Conservation (phyloP, 2,329 filamentous ascomycete genomes). For the Colletotrichum sp. region DNA sequence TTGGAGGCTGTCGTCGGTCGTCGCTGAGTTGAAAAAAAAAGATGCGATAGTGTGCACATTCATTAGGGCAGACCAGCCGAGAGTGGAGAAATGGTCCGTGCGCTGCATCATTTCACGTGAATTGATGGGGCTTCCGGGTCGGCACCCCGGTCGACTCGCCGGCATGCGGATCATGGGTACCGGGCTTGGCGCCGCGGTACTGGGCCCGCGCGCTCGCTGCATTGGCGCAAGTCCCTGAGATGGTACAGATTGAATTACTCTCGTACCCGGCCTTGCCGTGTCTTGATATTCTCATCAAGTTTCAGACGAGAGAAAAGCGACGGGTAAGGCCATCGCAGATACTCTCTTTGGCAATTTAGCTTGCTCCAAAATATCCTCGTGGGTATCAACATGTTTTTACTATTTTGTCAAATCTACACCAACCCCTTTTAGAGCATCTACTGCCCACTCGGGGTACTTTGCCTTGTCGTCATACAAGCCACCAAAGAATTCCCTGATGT, state of each 20-base stretch:
- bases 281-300: background rate
- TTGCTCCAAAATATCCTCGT: background rate
- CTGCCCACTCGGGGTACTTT: constrained; percentile 84
- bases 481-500: constrained; percentile 79
- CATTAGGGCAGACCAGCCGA: constrained; percentile 7
- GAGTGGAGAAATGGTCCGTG: background rate
- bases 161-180: background rate
- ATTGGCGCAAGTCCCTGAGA: background rate
- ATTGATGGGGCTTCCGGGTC: background rate
- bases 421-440: constrained; percentile 79
- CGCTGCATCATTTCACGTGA: background rate
- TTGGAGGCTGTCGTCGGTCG: constrained; percentile 56
- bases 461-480: constrained; percentile 67
- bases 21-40: constrained; percentile 23
- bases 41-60: background rate
- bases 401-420: constrained; percentile 72
- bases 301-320: background rate
- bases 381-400: constrained; percentile 16
- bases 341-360: background rate
- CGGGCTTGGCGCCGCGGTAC: background rate
- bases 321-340: background rate
- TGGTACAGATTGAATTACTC: background rate
- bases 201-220: background rate
- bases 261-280: background rate
- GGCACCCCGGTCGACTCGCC: background rate